A percentile compares a stretch with the other conserved stretches of the same genome.
Conservation (phyloP, 1,284 basidiomycete genomes). For the Ceratobasidium sp. region DNA sequence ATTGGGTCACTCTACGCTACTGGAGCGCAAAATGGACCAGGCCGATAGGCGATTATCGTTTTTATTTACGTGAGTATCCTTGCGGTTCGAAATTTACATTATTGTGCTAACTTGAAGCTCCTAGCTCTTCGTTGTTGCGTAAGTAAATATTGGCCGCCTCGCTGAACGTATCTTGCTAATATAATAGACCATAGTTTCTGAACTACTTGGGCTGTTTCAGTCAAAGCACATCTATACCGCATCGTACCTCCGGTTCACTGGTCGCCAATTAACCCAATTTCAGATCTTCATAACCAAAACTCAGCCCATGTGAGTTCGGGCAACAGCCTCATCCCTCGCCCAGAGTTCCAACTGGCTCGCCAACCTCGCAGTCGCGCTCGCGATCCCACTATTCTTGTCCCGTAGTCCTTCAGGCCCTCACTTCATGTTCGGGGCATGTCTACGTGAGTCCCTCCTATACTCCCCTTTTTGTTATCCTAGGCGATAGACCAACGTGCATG, state of each 20-base stretch:
- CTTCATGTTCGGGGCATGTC: slow-evolving; percentile 60
- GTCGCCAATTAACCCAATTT: slow-evolving; percentile 42
- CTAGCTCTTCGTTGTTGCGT: slow-evolving; percentile 42
- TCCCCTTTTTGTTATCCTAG: background rate
- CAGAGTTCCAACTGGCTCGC: slow-evolving; percentile 59
- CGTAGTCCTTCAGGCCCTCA: slow-evolving; percentile 60
- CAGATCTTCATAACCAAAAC: slow-evolving; percentile 57
- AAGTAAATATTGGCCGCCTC: background rate
- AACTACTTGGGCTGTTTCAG: slow-evolving; percentile 57
- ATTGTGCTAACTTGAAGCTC: background rate
- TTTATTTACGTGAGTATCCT: slow-evolving; percentile 57
- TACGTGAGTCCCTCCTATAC: slow-evolving; percentile 39
- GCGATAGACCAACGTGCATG: slow-evolving; percentile 39
- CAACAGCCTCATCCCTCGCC: slow-evolving; percentile 56
- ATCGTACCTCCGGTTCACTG: background rate
- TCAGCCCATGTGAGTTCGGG: slow-evolving; percentile 57
- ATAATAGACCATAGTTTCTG: slow-evolving; percentile 52
- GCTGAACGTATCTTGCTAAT: slow-evolving; percentile 53
- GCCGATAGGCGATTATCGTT: slow-evolving; percentile 61
- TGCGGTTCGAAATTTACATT: background rate
- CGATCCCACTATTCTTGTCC: slow-evolving; percentile 62
- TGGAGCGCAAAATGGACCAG: slow-evolving; percentile 52
- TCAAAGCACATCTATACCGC: slow-evolving; percentile 39
- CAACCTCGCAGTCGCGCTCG: slow-evolving; percentile 61
- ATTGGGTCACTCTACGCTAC: slow-evolving; percentile 61